Evolutionary conservation across 2,329 filamentous ascomycete species (phyloP), one percentile per base, ranked within the genome.

Genomic region (Pseudocercospora fuligena): DNA sequence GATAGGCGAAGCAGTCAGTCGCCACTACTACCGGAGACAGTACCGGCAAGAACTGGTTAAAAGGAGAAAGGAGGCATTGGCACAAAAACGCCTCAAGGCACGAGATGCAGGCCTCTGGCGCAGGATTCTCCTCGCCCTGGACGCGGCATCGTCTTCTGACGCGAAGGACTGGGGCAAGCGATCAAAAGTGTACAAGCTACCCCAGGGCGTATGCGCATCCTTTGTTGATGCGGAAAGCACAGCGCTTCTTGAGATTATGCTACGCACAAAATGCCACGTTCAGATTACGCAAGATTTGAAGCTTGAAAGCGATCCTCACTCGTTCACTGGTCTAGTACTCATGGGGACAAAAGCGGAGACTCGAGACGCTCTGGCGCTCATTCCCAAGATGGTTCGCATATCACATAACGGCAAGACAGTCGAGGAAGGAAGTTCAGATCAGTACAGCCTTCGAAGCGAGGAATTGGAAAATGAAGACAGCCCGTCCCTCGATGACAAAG

Each of bases 231-330:
- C 67, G 60, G 63, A 66, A 2, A 64, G 64, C 14, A 49, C 66
- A 7, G 67, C 68, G 23, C 66, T 75, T n/a, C 64, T 74, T 25
- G 75, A 77, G 46, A 69, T 77, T 12, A 72, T 73, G 74, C 73
- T 72, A 31, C 71, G 73, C n/a, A 76, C 73, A 5, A 69, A 71
- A n/a, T 72, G 73, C 56, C 73, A 76, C 61, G 69, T 74, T 8
- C 73, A 76, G 46, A 58, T 72, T 1, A 11, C 57, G 36, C 40
- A 60, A 12, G 49, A 56, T 25, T 36, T 59, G 1, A 46, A 23
- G 25, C 47, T 53, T n/a, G 33, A n/a, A 11, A 36, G 43, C 59
- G 21, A 53, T n/a, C 8, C 21, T 25, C 54, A 59, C 33, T 51
- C 33, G 61, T 74, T 70, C 62, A 69, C 68, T n/a, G 65, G 61